Evolutionary conservation across 1,284 basidiomycete species (phyloP).

Genomic region (Marasmius tenuissimus): DNA sequence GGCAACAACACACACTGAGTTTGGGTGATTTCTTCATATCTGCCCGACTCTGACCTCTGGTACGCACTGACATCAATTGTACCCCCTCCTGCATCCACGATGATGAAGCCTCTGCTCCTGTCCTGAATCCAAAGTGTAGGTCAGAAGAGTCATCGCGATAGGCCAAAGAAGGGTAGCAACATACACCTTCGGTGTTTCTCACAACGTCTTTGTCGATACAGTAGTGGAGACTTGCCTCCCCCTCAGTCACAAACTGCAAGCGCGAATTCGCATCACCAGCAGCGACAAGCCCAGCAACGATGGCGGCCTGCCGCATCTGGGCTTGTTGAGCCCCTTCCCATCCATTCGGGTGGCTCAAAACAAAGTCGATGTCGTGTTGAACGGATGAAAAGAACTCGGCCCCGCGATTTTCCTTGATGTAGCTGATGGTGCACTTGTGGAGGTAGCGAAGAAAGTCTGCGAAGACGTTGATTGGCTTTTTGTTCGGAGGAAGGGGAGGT

Average conservation of each 20-base stretch:
- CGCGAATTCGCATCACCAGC: slow-evolving; percentile 26
- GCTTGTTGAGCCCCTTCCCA: slow-evolving; percentile 30
- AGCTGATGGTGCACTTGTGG: slow-evolving; percentile 45
- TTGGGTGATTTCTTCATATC: slow-evolving; percentile 37
- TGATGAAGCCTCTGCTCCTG: slow-evolving; percentile 30
- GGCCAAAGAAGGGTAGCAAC: slow-evolving; percentile 1
- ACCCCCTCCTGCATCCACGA: slow-evolving; percentile 54
- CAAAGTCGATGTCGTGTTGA: slow-evolving; percentile 18
- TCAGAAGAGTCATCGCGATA: not conserved
- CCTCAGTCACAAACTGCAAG: slow-evolving; percentile 49
- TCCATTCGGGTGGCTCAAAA: slow-evolving; percentile 29
- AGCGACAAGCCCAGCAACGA: slow-evolving; percentile 21
- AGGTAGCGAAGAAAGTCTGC: slow-evolving; percentile 26
- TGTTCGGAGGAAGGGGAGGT: slow-evolving; percentile 4
- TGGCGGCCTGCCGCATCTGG: slow-evolving; percentile 25
- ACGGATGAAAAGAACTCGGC: slow-evolving; percentile 12
- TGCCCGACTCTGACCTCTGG: slow-evolving; percentile 6
- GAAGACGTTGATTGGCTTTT: slow-evolving; percentile 5
- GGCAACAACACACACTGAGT: slow-evolving; percentile 36
- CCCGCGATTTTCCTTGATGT: slow-evolving; percentile 6
- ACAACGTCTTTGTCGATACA: slow-evolving; percentile 40
- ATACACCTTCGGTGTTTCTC: slow-evolving; percentile 37
- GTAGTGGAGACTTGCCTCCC: slow-evolving; percentile 50
- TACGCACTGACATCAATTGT: slow-evolving; percentile 35
- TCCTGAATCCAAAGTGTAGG: slow-evolving; percentile 26